phyloP scores from a whole-genome alignment of 176 grass and related monocot genomes.

The Pontederia paniculata region DNA sequence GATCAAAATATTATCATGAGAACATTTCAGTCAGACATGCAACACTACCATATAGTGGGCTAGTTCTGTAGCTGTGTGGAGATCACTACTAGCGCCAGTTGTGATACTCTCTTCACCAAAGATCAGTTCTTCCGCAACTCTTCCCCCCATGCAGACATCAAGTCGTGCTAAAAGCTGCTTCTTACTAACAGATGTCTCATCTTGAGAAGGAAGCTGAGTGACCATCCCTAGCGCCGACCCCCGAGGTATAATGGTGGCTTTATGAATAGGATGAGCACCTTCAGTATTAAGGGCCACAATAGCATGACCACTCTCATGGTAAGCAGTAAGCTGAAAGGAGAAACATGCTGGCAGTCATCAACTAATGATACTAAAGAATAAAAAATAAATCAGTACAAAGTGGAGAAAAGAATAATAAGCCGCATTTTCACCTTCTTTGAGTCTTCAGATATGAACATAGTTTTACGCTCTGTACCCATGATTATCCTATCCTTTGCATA shows the following conservation, averaged over 20 bases:
- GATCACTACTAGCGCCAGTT: constrained; percentile 88
- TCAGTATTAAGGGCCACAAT: constrained; percentile 94
- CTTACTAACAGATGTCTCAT: constrained; percentile 96
- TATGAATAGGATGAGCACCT: constrained; percentile 86
- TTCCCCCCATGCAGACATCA: constrained; percentile 99
- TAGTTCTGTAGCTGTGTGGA: constrained; percentile 85
- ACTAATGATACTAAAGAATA: constrained; percentile 5
- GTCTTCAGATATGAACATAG: constrained; percentile 90
- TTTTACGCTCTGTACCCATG: constrained; percentile 95
- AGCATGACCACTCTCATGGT: constrained; percentile 99
- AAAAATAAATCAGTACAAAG: background rate
- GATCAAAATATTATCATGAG: too few relatives aligned
- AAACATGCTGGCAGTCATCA: constrained; percentile 6
- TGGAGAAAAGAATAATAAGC: background rate
- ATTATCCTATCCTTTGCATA: constrained; percentile 97
- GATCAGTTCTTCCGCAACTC: constrained; percentile 91
- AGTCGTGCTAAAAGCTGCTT: constrained; percentile 88
- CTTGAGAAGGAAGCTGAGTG: constrained; percentile 89
- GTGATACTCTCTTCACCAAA: constrained; percentile 98
- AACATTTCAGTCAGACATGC: background rate
- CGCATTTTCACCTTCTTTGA: constrained; percentile 60
- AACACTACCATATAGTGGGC: constrained; percentile 88
- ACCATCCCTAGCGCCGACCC: constrained; percentile 97
- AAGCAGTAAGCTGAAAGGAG: constrained; percentile 67
- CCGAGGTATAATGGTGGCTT: constrained; percentile 92